phyloP scores from a whole-genome alignment of 169 alveolate genomes.

The Ichthyophthirius multifiliis region DNA sequence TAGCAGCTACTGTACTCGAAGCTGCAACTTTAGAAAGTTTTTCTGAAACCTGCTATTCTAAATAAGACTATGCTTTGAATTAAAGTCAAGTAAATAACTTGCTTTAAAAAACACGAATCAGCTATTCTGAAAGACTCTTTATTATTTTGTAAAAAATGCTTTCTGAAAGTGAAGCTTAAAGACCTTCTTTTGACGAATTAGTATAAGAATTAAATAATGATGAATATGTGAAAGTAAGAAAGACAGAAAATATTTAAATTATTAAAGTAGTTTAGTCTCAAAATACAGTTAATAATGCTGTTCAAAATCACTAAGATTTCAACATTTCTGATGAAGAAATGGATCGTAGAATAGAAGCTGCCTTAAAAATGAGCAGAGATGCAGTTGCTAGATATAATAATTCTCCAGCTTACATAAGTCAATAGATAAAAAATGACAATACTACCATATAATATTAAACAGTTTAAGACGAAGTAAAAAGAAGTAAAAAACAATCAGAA shows the following conservation, averaged over 20 bases:
- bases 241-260: no score
- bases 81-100: background rate
- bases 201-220: no score
- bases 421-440: no score
- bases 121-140: background rate
- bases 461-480: no score
- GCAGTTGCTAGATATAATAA: background rate
- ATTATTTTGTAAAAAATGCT: background rate
- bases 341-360: constrained; percentile 5
- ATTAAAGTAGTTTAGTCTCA: no score
- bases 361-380: background rate
- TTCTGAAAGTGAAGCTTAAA: background rate
- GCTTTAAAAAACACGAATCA: background rate
- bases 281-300: no score
- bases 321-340: background rate
- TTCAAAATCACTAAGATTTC: no score
- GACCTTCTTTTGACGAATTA: constrained; percentile 11
- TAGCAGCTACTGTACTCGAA: constrained; percentile 9
- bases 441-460: no score
- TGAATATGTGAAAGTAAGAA: no score
- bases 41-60: background rate
- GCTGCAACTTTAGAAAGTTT: constrained; percentile 1
- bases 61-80: background rate
- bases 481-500: no score
- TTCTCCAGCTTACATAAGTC: no score